These are phyloP conservation scores for Salinomyces thailandicus DNA, from an alignment of 2,329 filamentous ascomycete genomes.

Conservation along the genomic window DNA sequence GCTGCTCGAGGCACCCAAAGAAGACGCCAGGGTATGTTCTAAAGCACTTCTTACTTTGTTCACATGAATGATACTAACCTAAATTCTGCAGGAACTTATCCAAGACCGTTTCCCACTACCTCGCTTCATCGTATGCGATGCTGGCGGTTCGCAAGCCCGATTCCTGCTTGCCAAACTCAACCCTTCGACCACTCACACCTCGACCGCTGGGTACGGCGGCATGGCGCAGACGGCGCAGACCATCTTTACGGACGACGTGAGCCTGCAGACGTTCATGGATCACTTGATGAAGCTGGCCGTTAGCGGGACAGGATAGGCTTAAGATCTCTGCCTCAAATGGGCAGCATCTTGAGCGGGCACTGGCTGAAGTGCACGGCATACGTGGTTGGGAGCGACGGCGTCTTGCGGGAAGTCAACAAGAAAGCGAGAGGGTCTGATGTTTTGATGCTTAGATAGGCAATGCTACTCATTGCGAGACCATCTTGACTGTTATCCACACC, in stretches of 20 bases:
- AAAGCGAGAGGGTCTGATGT: too few relatives aligned
- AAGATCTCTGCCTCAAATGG: too few relatives aligned
- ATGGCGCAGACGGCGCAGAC: slow-evolving; percentile 87
- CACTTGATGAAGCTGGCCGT: slow-evolving; percentile 79
- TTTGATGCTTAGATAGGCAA: too few relatives aligned
- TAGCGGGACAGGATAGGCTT: slow-evolving; percentile 26
- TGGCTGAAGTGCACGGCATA: too few relatives aligned
- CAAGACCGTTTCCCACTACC: slow-evolving; percentile 96
- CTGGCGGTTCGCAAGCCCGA: slow-evolving; percentile 93
- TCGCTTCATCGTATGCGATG: slow-evolving; percentile 96
- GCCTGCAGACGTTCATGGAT: slow-evolving; percentile 97
- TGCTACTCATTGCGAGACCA: too few relatives aligned
- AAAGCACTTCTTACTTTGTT: not conserved
- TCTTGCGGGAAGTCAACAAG: too few relatives aligned
- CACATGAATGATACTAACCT: slow-evolving; percentile 7
- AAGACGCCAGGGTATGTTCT: slow-evolving; percentile 74
- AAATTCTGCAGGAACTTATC: slow-evolving; percentile 68
- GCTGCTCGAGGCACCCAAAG: slow-evolving; percentile 84
- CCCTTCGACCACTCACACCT: slow-evolving; percentile 92
- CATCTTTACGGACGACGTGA: slow-evolving; percentile 98
- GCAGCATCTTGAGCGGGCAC: too few relatives aligned
- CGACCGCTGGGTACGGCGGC: slow-evolving; percentile 71
- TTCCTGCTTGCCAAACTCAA: slow-evolving; percentile 96
- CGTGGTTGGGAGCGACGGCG: too few relatives aligned
- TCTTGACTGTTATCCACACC: too few relatives aligned